Conservation (phyloP, 495 filamentous ascomycete genomes). For the Aspergillus funiculosus region DNA sequence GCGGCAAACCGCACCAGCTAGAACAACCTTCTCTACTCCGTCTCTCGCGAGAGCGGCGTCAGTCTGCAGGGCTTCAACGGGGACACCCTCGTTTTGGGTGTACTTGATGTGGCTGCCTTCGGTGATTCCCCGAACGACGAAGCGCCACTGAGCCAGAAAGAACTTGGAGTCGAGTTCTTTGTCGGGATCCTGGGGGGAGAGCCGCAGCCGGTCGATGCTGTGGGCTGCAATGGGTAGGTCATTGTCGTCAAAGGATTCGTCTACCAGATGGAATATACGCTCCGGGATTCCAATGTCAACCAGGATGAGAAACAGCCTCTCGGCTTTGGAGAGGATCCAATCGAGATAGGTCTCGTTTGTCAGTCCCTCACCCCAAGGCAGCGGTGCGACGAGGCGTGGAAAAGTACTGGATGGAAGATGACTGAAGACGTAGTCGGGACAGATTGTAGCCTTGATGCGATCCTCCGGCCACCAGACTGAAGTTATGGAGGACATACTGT, state of each 20-base stretch:
- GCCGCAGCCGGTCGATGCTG: constrained; percentile 59
- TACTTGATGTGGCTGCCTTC: constrained; percentile 70
- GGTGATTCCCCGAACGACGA: constrained; percentile 63
- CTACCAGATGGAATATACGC: constrained; percentile 79
- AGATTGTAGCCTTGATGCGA: constrained; percentile 67
- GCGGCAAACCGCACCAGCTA: constrained; percentile 34
- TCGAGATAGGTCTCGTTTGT: constrained; percentile 90
- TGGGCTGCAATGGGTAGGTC: constrained; percentile 77
- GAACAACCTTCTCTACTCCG: constrained; percentile 63
- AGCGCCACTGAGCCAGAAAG: constrained; percentile 75
- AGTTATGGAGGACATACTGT: constrained; percentile 27
- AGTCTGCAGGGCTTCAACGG: constrained; percentile 63
- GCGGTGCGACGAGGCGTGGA: constrained; percentile 58
- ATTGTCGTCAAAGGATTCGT: constrained; percentile 81
- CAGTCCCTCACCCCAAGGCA: constrained; percentile 80
- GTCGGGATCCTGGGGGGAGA: constrained; percentile 52
- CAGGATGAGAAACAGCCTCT: constrained; percentile 75
- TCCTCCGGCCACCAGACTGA: constrained; percentile 78
- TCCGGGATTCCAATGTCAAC: constrained; percentile 73
- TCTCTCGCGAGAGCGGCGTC: constrained; percentile 40
- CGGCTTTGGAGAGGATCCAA: constrained; percentile 78
- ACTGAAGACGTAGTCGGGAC: constrained; percentile 59
- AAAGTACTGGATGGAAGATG: constrained; percentile 61
- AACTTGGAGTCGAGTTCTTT: constrained; percentile 66
- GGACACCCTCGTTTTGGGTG: constrained; percentile 70